Evolutionary conservation across 2,329 filamentous ascomycete genomes (phyloP).

Genomic region (Immersiporthe knoxdaviesiana): DNA sequence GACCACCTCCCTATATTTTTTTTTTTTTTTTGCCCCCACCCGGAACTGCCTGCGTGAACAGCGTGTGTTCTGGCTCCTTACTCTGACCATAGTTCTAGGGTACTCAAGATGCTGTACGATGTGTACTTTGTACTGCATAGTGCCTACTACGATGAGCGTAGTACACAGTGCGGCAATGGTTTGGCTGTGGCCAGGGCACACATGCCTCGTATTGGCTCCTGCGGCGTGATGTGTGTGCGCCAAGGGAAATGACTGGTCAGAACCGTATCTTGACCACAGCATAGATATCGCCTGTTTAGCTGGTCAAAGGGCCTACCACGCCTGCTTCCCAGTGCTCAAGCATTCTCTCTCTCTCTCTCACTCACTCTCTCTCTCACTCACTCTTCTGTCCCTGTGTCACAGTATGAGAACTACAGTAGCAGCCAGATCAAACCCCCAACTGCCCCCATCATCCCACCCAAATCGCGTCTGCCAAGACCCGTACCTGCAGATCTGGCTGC

Average conservation of each 20-base stretch:
- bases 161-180: conserved; percentile 1
- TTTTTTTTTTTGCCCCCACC: neutral
- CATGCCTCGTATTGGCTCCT: conserved; percentile 9
- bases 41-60: neutral
- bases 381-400: neutral
- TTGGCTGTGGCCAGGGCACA: neutral
- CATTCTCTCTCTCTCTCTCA: neutral
- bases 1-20: neutral
- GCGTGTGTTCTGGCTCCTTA: neutral
- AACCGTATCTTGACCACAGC: neutral
- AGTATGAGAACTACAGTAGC: neutral
- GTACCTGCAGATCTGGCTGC: conserved; percentile 14
- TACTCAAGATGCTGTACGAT: neutral
- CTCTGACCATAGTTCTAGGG: too few species aligned
- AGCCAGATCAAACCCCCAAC: neutral
- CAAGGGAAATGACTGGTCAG: neutral
- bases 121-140: neutral
- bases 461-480: neutral
- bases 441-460: neutral
- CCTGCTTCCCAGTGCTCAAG: neutral
- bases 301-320: too few species aligned
- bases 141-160: neutral
- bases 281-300: neutral
- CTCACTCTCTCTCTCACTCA: neutral
- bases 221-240: neutral